These are phyloP conservation scores for Tetrapisispora arboricola DNA, from an alignment of 805 yeast genomes.

Conservation along the genomic window DNA sequence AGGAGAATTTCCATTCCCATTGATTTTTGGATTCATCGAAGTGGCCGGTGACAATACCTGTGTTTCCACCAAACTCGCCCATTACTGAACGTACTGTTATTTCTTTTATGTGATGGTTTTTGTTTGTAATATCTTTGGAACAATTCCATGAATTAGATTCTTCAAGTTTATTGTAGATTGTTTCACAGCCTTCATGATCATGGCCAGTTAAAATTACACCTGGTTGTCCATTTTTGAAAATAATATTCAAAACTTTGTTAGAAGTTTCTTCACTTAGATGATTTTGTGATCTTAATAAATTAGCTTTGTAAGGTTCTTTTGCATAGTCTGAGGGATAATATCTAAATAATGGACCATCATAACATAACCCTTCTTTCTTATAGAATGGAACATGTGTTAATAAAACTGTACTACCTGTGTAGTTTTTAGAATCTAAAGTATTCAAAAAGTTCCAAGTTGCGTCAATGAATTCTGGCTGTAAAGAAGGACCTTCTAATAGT, in stretches of 20 bases:
- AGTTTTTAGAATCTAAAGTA: constrained; percentile 43
- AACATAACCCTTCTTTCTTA: constrained; percentile 72
- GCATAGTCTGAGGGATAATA: constrained; percentile 47
- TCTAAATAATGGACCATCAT: constrained; percentile 69
- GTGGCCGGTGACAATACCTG: constrained; percentile 75
- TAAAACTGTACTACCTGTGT: constrained; percentile 69
- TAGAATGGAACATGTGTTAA: constrained; percentile 85
- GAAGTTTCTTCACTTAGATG: constrained; percentile 62
- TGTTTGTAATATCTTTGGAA: constrained; percentile 13
- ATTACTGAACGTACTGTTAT: constrained; percentile 85
- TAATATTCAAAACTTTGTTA: constrained; percentile 56
- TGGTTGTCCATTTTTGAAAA: constrained; percentile 54
- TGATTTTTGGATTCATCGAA: constrained; percentile 34
- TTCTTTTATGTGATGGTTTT: constrained; percentile 43
- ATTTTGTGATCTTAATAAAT: constrained; percentile 72
- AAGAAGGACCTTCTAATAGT: constrained; percentile 82
- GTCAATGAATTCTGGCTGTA: constrained; percentile 57
- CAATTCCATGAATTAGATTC: constrained; percentile 42
- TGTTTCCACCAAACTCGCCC: constrained; percentile 91
- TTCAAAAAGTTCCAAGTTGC: constrained; percentile 69
- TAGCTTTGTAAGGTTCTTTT: constrained; percentile 55
- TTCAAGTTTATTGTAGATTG: constrained; percentile 43
- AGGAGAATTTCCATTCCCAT: constrained; percentile 61
- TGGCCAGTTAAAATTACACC: constrained; percentile 90
- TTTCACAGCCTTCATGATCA: constrained; percentile 91